Percentiles rank a stretch among this genome's conserved stretches.
Conservation (phyloP, 2,329 filamentous ascomycete species). For the Trichoderma polysporum region DNA sequence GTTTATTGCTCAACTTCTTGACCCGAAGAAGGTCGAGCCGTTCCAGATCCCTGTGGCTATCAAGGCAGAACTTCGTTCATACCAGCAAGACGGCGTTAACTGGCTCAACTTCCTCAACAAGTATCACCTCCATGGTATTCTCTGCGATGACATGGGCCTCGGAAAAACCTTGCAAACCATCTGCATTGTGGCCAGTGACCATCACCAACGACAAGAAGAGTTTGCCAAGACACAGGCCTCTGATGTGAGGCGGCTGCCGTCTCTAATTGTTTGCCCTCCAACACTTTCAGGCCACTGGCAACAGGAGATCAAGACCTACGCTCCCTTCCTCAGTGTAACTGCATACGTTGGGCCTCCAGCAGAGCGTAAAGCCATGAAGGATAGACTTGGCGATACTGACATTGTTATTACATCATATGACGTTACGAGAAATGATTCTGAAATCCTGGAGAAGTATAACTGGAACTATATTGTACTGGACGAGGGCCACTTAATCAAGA, state of each 20-base stretch:
- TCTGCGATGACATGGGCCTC: conserved; percentile 98
- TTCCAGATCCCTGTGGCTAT: conserved; percentile 95
- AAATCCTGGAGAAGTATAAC: conserved; percentile 74
- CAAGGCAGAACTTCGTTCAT: conserved; percentile 92
- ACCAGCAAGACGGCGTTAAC: conserved; percentile 98
- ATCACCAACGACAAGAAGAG: conserved; percentile 89
- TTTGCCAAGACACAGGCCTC: conserved; percentile 77
- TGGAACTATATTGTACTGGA: conserved; percentile 99
- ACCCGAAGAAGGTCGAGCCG: conserved; percentile 93
- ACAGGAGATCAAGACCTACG: conserved; percentile 93
- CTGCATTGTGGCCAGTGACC: conserved; percentile 96
- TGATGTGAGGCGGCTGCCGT: conserved; percentile 79
- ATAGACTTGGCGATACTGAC: conserved; percentile 73
- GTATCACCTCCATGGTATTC: conserved; percentile 95
- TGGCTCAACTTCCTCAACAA: conserved; percentile 98
- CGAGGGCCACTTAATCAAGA: conserved; percentile 98
- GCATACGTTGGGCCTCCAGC: conserved; percentile 88
- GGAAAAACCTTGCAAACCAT: conserved; percentile 97
- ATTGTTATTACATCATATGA: conserved; percentile 98
- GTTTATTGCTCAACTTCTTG: conserved; percentile 94
- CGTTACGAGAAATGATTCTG: conserved; percentile 94
- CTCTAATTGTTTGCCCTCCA: conserved; percentile 92
- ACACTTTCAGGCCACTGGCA: conserved; percentile 98
- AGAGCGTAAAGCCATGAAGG: conserved; percentile 71
- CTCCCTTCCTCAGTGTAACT: conserved; percentile 85